phyloP scores from a whole-genome alignment of 2,329 filamentous ascomycete genomes.

The Epicoccum sorghinum region DNA sequence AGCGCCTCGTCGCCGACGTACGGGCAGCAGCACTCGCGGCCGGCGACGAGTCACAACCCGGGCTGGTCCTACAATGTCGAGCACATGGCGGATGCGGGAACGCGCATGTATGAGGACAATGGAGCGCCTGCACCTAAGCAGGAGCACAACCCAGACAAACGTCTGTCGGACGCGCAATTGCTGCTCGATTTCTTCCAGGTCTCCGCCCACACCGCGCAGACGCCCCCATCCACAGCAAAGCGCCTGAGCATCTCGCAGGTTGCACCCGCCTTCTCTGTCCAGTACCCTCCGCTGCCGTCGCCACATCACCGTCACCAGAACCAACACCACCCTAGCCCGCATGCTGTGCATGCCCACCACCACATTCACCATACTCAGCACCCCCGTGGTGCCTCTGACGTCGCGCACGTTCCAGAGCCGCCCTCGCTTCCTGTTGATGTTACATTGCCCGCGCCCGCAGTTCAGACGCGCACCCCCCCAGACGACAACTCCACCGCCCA shows the following conservation, averaged over 20 bases:
- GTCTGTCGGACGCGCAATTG: constrained; percentile 54
- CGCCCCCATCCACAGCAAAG: constrained; percentile 36
- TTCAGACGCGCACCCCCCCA: constrained; percentile 50
- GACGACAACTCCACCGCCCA: constrained; percentile 36
- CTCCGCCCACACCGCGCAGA: constrained; percentile 36
- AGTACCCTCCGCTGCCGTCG: constrained; percentile 18
- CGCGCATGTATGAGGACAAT: constrained; percentile 38
- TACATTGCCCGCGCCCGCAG: constrained; percentile 23
- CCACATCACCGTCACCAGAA: constrained; percentile 12
- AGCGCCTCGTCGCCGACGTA: constrained; percentile 49
- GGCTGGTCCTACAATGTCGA: constrained; percentile 49
- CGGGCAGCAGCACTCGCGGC: constrained; percentile 45
- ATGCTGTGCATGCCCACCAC: constrained; percentile 14
- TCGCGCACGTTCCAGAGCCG: constrained; percentile 22
- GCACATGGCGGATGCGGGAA: constrained; percentile 44
- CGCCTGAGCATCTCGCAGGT: constrained; percentile 35
- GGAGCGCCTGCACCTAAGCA: constrained; percentile 19
- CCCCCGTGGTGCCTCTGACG: constrained; percentile 21
- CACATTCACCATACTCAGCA: constrained; percentile 13
- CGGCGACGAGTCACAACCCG: constrained; percentile 55
- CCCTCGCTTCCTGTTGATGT: constrained; percentile 17
- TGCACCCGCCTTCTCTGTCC: constrained; percentile 13
- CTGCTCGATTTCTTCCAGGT: constrained; percentile 51
- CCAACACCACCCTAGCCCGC: constrained; percentile 18
- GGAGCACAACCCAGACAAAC: constrained; percentile 41